Percentiles rank a stretch among this genome's conserved stretches.
phyloP scores from a whole-genome alignment of 345 rosid species.

The Psidium guajava region DNA sequence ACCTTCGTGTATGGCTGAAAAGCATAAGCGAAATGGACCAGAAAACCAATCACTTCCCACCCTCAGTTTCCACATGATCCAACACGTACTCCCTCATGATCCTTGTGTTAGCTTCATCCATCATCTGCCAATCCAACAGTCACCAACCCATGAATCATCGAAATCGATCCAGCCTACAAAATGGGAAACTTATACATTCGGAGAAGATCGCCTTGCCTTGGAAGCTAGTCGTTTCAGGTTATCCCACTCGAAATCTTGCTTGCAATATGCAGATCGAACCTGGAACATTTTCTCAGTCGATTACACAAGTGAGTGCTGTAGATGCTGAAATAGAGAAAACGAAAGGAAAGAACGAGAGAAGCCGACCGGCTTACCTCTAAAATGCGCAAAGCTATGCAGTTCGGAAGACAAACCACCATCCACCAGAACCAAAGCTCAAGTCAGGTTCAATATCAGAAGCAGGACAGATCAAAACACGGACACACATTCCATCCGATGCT shows the following conservation, averaged over 20 bases:
- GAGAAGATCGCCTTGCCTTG: constrained; percentile 27
- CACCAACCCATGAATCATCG: neutral
- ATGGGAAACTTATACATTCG: neutral
- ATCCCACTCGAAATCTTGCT: constrained; percentile 86
- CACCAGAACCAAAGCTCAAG: neutral
- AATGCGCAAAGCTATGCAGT: constrained; percentile 48
- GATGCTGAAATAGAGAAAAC: neutral
- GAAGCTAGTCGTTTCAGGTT: constrained; percentile 43
- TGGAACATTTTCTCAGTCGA: neutral
- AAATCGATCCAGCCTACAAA: neutral
- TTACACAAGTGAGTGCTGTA: no score
- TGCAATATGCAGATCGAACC: constrained; percentile 83
- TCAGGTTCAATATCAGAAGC: neutral
- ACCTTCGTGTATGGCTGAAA: neutral
- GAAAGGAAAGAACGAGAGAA: neutral
- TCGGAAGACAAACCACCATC: neutral
- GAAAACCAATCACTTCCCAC: constrained; percentile 23
- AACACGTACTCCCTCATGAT: constrained; percentile 69
- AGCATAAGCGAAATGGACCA: no score
- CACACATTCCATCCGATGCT: neutral
- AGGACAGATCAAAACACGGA: neutral
- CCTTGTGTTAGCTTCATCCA: constrained; percentile 47
- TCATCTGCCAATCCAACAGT: constrained; percentile 25
- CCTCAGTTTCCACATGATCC: constrained; percentile 26
- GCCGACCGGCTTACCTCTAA: constrained; percentile 40